phyloP scores from a whole-genome alignment of 345 rosid genomes.

The thale cress (Arabidopsis thaliana) region TAIR10.1 NC_003071.7:17803001-17803500 shows the following conservation, averaged over 20 bases:
- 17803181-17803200: constrained; percentile 70
- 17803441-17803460: constrained; percentile 94
- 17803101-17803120: constrained; percentile 10
- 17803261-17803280: constrained; percentile 79
- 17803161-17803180: constrained; percentile 79
- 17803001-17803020: constrained; percentile 16
- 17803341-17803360: constrained; percentile 11
- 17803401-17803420: constrained; percentile 95
- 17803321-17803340: not conserved
- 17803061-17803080: constrained; percentile 26
- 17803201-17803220: constrained; percentile 44
- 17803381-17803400: constrained; percentile 98
- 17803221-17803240: constrained; percentile 67
- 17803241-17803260: constrained; percentile 87
- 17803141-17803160: constrained; percentile 82
- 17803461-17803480: constrained; percentile 94
- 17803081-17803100: constrained; percentile 17
- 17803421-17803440: constrained; percentile 97
- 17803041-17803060: constrained; percentile 7
- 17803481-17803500: constrained; percentile 90
- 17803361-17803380: constrained; percentile 93
- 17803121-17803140: constrained; percentile 41
- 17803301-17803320: not conserved
- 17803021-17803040: not conserved
- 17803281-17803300: constrained; percentile 1